Evolutionary conservation across 306 rosid species (phyloP).

Genomic region (Cucurbita argyrosperma): DNA sequence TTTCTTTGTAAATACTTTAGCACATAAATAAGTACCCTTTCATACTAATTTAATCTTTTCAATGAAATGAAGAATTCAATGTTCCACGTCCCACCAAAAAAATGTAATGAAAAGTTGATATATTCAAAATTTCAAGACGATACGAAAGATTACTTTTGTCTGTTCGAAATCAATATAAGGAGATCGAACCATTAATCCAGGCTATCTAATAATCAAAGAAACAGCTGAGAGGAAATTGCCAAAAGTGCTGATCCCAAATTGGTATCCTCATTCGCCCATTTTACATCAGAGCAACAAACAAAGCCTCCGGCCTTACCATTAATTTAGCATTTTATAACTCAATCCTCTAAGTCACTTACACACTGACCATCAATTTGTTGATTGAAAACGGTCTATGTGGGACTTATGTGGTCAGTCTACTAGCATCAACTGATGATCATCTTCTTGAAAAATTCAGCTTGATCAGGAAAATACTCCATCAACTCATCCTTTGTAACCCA

Average conservation of each 20-base stretch:
- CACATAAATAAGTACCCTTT: background rate
- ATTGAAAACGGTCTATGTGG: background rate
- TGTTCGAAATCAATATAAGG: background rate
- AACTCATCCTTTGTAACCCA: conserved; percentile 95
- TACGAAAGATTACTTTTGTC: background rate
- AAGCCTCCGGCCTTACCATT: background rate
- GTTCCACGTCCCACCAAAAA: background rate
- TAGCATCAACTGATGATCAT: conserved; percentile 64
- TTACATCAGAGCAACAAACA: conserved; percentile 1
- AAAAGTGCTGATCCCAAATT: background rate
- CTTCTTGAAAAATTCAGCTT: conserved; percentile 55
- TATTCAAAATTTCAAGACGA: background rate
- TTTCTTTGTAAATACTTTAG: background rate
- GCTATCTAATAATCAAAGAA: background rate
- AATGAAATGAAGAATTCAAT: background rate
- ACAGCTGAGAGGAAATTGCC: background rate
- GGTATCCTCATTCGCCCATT: background rate
- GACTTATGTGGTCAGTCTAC: background rate
- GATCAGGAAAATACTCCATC: conserved; percentile 67
- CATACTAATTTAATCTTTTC: background rate
- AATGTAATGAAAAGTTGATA: background rate
- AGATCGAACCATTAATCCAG: background rate
- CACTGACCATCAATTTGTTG: background rate
- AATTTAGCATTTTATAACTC: background rate
- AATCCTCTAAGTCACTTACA: background rate